phyloP scores from a whole-genome alignment of 495 filamentous ascomycete species.

The Tetracladium marchalianum region DNA sequence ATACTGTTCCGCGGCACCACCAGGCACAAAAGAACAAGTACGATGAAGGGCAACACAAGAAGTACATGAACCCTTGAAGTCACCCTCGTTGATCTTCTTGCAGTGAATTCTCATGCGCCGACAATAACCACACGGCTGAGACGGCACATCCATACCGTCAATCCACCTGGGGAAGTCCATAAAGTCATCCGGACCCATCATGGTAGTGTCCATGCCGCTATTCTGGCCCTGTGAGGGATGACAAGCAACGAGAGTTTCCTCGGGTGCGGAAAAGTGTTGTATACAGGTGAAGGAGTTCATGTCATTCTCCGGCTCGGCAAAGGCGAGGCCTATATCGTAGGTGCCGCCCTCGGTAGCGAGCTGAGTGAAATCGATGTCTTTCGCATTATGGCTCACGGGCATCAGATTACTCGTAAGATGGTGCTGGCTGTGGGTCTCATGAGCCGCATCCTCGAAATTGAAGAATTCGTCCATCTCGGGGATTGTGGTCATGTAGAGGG shows the following conservation, averaged over 20 bases:
- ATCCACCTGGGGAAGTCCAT: constrained; percentile 26
- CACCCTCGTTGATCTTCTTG: constrained; percentile 60
- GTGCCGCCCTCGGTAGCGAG: constrained; percentile 26
- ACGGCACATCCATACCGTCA: constrained; percentile 34
- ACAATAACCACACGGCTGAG: constrained; percentile 60
- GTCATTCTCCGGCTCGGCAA: constrained; percentile 23
- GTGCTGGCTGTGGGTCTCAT: constrained; percentile 27
- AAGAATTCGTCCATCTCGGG: constrained; percentile 38
- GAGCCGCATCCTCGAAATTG: constrained; percentile 42
- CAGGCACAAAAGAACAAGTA: constrained; percentile 50
- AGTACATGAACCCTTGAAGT: constrained; percentile 59
- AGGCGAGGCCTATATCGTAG: constrained; percentile 28
- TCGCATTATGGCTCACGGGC: constrained; percentile 22
- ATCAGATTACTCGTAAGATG: no score
- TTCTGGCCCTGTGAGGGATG: neutral
- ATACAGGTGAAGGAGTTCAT: constrained; percentile 20
- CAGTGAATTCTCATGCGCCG: constrained; percentile 58
- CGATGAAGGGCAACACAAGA: constrained; percentile 68
- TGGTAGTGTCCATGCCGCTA: constrained; percentile 14
- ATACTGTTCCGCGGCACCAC: no score
- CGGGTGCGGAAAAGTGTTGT: constrained; percentile 18
- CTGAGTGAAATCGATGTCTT: constrained; percentile 27
- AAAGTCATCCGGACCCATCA: constrained; percentile 19
- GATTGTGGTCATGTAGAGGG: constrained; percentile 22
- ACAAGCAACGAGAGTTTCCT: constrained; percentile 16